A percentile compares a stretch with the other conserved stretches of the same genome.
Conservation (phyloP, 208 protist species). For the Leishmania martiniquensis region DNA sequence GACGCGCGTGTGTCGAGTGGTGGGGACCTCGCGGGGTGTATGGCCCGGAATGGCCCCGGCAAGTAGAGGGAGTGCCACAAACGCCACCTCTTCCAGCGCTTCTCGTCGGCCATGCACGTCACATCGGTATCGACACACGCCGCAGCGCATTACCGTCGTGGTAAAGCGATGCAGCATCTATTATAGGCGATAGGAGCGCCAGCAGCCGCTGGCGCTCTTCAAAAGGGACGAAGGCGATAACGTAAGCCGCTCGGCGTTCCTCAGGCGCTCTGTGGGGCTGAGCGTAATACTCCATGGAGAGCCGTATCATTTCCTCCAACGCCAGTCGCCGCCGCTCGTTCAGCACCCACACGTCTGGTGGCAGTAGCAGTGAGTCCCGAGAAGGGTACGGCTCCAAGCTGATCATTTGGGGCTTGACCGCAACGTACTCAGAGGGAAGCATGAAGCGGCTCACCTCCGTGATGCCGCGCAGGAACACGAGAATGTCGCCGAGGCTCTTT, state of each 20-base stretch:
- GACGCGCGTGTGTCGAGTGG: too few species aligned
- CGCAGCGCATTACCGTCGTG: neutral
- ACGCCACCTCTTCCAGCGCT: too few species aligned
- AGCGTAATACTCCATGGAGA: neutral
- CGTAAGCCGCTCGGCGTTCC: too few species aligned
- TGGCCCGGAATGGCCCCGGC: too few species aligned
- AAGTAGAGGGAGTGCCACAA: too few species aligned
- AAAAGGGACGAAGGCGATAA: too few species aligned
- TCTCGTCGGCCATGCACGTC: too few species aligned
- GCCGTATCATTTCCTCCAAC: conserved; percentile 1
- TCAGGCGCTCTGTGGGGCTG: too few species aligned
- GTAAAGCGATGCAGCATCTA: neutral
- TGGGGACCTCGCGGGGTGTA: too few species aligned
- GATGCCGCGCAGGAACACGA: neutral
- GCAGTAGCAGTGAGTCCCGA: too few species aligned
- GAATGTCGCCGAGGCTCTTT: neutral
- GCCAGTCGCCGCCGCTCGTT: neutral
- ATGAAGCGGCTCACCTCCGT: neutral
- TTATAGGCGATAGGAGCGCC: too few species aligned
- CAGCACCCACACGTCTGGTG: neutral
- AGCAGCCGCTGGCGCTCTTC: too few species aligned
- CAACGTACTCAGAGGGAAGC: neutral
- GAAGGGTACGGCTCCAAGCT: neutral
- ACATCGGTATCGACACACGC: neutral
- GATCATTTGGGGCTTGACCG: neutral